Conservation (phyloP, 352 stramenopile genomes). For the Phytophthora citrophthora region DNA sequence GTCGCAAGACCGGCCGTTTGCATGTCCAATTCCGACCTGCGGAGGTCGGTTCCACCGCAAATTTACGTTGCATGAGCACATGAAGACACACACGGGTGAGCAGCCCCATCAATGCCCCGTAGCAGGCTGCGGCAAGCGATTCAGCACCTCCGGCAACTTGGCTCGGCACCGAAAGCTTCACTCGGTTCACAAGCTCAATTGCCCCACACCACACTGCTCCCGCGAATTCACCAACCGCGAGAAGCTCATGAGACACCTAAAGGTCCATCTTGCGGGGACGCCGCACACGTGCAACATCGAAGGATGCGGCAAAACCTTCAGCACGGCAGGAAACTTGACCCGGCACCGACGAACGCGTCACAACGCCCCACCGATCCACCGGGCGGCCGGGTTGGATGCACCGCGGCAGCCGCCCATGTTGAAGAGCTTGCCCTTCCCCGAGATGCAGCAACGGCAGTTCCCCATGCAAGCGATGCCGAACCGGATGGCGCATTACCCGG, state of each 20-base stretch:
- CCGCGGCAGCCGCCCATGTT: slow-evolving; percentile 24
- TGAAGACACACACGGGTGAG: slow-evolving; percentile 84
- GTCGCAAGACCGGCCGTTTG: slow-evolving; percentile 51
- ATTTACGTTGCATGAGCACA: slow-evolving; percentile 75
- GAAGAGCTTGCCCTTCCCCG: slow-evolving; percentile 25
- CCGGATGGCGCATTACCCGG: slow-evolving; percentile 26
- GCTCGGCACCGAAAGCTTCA: slow-evolving; percentile 72
- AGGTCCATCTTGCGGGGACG: slow-evolving; percentile 54
- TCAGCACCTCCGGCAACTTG: slow-evolving; percentile 78
- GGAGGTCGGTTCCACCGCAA: slow-evolving; percentile 68
- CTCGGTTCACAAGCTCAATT: slow-evolving; percentile 53
- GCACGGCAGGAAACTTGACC: slow-evolving; percentile 63
- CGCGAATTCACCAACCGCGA: slow-evolving; percentile 56
- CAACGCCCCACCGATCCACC: slow-evolving; percentile 21
- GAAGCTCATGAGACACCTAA: slow-evolving; percentile 58
- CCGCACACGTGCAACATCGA: slow-evolving; percentile 58
- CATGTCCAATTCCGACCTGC: slow-evolving; percentile 56
- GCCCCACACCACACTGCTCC: slow-evolving; percentile 49
- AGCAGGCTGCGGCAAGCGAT: slow-evolving; percentile 64
- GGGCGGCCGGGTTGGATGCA: slow-evolving; percentile 1
- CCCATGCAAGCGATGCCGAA: slow-evolving; percentile 14
- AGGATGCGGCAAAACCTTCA: slow-evolving; percentile 63
- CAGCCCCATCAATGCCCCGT: slow-evolving; percentile 68
- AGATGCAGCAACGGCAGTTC: slow-evolving; percentile 28
- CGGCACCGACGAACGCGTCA: slow-evolving; percentile 63